Base-by-base conservation (phyloP, 176 grass and related monocot genomes). In the Tillandsia leiboldiana region DNA sequence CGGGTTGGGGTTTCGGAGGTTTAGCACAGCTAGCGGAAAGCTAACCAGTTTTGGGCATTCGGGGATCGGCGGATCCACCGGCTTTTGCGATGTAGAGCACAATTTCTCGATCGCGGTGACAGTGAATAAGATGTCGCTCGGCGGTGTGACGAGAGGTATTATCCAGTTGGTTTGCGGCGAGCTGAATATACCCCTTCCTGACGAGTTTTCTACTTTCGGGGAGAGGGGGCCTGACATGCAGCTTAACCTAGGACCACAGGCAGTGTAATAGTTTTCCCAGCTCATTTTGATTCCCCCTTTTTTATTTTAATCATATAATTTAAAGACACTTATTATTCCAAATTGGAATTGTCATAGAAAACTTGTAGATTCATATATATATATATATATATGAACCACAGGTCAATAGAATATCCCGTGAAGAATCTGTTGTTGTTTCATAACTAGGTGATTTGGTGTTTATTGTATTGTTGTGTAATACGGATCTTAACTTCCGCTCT, bases 161-260 rank as follows among this genome's bases (percentile, higher is more conserved):
- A 63, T 97, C 70, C 82, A 88, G 68, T 58, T 97, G 8, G 82
- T 97, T 51, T 92, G 87, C 28, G 84, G 83, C 42, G 89, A 97
- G 47, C 82, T 97, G 54, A 79, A 84, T 48, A 48, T 97, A 50
- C 86, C 89, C 0, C 68, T 97, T 52, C 94, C 94, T 1, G 94
- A 97, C 9, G 94, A 97, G 74, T 97, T 87, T 67, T 87, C 86
- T 1, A 59, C 26, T 24, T 51, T 51, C 2, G 94, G 94, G 1
- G 84, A 92, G 77, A 97, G 87, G 68, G 94, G 94, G 11, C 94
- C 94, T 9, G 94, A 97, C 76, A 97, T 92, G 94, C 49, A 83
- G 50, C 79, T 90, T 26, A 87, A 80, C 66, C 76, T 93, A 17
- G 52, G 64, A 1, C 73, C 66, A 5, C 77, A 72, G 53, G 17